Evolutionary conservation across 768 basidiomycete species (phyloP).

Genomic region (Termitomyces sp.): DNA sequence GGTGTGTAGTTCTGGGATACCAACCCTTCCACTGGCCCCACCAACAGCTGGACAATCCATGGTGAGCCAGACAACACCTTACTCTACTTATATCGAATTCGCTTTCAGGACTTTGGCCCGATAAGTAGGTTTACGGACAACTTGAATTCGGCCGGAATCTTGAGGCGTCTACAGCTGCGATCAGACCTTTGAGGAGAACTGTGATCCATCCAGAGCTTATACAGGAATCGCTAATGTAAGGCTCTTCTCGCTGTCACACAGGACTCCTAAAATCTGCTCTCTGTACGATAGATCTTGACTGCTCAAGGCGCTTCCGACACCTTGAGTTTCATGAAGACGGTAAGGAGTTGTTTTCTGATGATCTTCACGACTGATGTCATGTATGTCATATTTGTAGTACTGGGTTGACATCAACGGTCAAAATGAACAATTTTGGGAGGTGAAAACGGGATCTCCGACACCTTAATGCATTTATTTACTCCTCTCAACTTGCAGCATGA

Average conservation of each 20-base stretch:
- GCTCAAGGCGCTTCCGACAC: slow-evolving; percentile 56
- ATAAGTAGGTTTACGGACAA: slow-evolving; percentile 4
- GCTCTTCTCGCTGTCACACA: background rate
- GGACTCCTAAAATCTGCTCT: slow-evolving; percentile 16
- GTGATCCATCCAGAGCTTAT: slow-evolving; percentile 33
- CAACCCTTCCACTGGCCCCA: slow-evolving; percentile 55
- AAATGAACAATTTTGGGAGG: slow-evolving; percentile 68
- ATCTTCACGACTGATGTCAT: background rate
- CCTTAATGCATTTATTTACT: background rate
- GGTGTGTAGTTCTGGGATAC: slow-evolving; percentile 66
- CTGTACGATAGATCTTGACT: slow-evolving; percentile 45
- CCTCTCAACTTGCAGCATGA: slow-evolving; percentile 46
- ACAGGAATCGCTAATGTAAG: slow-evolving; percentile 26
- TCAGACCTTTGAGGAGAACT: slow-evolving; percentile 28
- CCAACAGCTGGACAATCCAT: slow-evolving; percentile 70
- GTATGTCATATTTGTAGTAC: slow-evolving; percentile 26
- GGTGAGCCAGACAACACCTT: slow-evolving; percentile 34
- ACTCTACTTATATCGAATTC: slow-evolving; percentile 29
- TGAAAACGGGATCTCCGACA: slow-evolving; percentile 14
- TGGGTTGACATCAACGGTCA: slow-evolving; percentile 60
- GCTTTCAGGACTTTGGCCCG: slow-evolving; percentile 18
- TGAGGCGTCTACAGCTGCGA: slow-evolving; percentile 43
- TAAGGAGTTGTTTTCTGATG: slow-evolving; percentile 9
- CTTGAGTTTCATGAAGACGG: slow-evolving; percentile 51
- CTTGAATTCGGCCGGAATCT: background rate